Evolutionary conservation across 1,139 yeast species (phyloP).

Genomic region (Arxiozyma telluris): DNA sequence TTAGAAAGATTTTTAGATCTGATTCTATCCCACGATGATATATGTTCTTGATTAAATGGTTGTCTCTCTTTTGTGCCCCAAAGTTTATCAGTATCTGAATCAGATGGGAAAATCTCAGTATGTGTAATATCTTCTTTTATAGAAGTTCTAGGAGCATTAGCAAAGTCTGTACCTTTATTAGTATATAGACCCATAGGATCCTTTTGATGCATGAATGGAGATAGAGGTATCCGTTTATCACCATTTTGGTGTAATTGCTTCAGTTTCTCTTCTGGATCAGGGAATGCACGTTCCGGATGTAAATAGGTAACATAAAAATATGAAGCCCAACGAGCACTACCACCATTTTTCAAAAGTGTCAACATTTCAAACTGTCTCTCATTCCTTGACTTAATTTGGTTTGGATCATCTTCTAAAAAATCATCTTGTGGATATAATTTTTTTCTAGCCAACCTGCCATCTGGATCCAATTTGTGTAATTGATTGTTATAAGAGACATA

Average conservation of each 20-base stretch:
- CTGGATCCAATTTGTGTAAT: conserved; percentile 22
- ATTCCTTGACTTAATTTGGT: conserved; percentile 10
- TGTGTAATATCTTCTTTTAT: neutral
- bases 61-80: neutral
- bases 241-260: conserved; percentile 22
- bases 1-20: conserved; percentile 7
- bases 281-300: conserved; percentile 33
- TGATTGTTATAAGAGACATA: conserved; percentile 23
- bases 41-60: neutral
- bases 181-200: conserved; percentile 33
- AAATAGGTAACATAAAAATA: conserved; percentile 32
- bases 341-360: conserved; percentile 27
- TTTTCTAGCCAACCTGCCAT: conserved; percentile 8
- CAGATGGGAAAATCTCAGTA: neutral
- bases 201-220: conserved; percentile 27
- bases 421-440: conserved; percentile 13
- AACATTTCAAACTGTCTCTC: conserved; percentile 32
- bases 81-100: neutral
- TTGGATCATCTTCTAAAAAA: neutral
- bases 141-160: neutral
- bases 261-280: conserved; percentile 31
- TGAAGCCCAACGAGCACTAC: conserved; percentile 33
- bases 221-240: conserved; percentile 7
- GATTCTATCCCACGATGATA: conserved; percentile 22
- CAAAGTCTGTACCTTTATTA: conserved; percentile 11